Base-by-base conservation (phyloP, 2,329 filamentous ascomycete genomes). In the Mollisia scopiformis region DNA sequence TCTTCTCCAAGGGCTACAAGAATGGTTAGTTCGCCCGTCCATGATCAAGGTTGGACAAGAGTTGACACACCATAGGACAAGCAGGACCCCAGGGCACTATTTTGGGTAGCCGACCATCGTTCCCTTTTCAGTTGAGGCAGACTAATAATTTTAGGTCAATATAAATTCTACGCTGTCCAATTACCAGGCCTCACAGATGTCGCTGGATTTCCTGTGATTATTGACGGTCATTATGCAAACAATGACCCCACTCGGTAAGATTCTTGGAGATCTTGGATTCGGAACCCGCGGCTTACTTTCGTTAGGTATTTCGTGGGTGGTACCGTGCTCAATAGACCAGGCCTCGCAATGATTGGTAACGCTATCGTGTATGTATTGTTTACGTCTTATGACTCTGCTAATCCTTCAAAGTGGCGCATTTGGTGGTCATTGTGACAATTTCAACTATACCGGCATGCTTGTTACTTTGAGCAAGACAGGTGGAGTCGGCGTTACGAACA, bases 371-470 rank as follows among this genome's bases (percentile, higher is more conserved):
- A 8, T 65, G 7, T 3, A 7, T 3, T 7, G 16, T 3, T 2
- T 37, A 7, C 37, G n/a, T 39, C 37, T n/a, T n/a, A 2, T n/a
- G 4, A 3, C 16, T 39, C 16, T 10, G 37, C 37, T 39, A 6
- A 39, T 16, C 19, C 37, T 19, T 3, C 16, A n/a, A 21, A 31
- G 55, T 51, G 43, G 39, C 0, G 82, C 76, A 0, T 85, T 67
- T 33, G 65, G 61, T 27, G 61, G 63, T 4, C 65, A 67, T 37
- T 67, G 65, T n/a, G 65, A 62, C 31, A 39, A 59, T 8, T 64
- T 58, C 31, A 68, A 68, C 43, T 68, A 62, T 27, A 68, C 66
- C 13, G 66, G 66, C 28, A 56, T 61, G 53, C 28, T 61, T 3
- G 54, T 61, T 2, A 28, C 58, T 27, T 49, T 62, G 6, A 58